Evolutionary conservation across 176 grass and related monocot species (phyloP).

Genomic region (Metroxylon sagu): DNA sequence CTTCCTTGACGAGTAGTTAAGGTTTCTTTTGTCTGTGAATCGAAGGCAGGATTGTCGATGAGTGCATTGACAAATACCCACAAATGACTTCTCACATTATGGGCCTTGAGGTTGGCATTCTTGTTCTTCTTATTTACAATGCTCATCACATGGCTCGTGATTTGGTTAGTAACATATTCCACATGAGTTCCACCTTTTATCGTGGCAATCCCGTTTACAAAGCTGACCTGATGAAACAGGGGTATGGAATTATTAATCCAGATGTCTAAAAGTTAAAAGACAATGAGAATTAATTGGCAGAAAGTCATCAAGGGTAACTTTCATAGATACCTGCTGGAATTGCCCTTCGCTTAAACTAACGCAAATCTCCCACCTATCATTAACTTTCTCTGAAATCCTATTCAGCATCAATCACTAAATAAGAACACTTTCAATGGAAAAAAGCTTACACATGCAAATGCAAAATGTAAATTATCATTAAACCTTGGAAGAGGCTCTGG

Average conservation of each 20-base stretch:
- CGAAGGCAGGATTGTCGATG: conserved; percentile 89
- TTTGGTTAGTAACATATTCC: conserved; percentile 73
- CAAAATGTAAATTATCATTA: not conserved
- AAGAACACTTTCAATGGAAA: not conserved
- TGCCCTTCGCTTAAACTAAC: conserved; percentile 75
- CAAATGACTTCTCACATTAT: conserved; percentile 63
- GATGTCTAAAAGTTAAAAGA: not conserved
- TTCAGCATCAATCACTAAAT: not conserved
- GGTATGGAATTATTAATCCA: not conserved
- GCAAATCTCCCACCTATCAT: conserved; percentile 88
- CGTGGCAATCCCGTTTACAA: conserved; percentile 83
- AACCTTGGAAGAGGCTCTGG: conserved; percentile 34
- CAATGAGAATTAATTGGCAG: not conserved
- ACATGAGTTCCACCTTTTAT: conserved; percentile 84
- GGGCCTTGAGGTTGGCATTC: conserved; percentile 68
- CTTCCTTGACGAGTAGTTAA: conserved; percentile 77
- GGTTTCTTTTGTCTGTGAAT: conserved; percentile 96
- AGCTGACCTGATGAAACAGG: conserved; percentile 57
- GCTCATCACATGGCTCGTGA: conserved; percentile 47
- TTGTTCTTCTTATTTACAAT: conserved; percentile 91
- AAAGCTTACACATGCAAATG: not conserved
- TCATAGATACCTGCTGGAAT: conserved; percentile 62
- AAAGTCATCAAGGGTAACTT: not conserved
- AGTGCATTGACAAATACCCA: conserved; percentile 94
- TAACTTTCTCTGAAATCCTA: conserved; percentile 45